Evolutionary conservation across 176 grass and related monocot species (phyloP).

Genomic region (Pharus latifolius): DNA sequence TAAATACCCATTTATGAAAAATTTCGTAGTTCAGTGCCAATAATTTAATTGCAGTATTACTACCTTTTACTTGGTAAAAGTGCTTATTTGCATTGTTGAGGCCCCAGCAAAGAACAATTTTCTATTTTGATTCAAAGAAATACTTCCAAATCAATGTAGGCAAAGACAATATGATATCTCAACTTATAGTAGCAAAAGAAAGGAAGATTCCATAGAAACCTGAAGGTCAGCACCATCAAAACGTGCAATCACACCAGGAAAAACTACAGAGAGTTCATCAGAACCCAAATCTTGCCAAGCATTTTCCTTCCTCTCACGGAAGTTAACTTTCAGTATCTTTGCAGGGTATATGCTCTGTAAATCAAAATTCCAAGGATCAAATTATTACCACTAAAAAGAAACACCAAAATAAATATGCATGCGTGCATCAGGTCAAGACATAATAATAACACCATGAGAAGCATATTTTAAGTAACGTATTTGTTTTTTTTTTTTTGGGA

Average conservation of each 20-base stretch:
- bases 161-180: not conserved
- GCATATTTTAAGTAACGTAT: not conserved
- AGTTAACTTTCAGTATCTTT: constrained; percentile 53
- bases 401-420: not conserved
- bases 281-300: constrained; percentile 49
- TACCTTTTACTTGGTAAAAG: not conserved
- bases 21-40: not conserved
- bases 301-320: constrained; percentile 32
- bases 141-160: not conserved
- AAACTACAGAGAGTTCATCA: constrained; percentile 59
- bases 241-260: constrained; percentile 54
- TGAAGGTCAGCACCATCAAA: constrained; percentile 71
- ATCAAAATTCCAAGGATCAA: not conserved
- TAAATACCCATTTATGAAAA: not conserved
- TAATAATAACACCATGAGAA: constrained; percentile 1
- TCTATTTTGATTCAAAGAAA: not conserved
- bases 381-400: not conserved
- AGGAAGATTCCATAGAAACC: constrained; percentile 31
- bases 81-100: not conserved
- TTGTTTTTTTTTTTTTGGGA: too few species aligned
- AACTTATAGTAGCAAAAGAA: not conserved
- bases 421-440: not conserved
- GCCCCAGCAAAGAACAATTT: not conserved
- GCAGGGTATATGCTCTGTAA: constrained; percentile 71
- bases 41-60: not conserved